Conservation (phyloP, 169 alveolate genomes). For the Plasmodium fragile region DNA sequence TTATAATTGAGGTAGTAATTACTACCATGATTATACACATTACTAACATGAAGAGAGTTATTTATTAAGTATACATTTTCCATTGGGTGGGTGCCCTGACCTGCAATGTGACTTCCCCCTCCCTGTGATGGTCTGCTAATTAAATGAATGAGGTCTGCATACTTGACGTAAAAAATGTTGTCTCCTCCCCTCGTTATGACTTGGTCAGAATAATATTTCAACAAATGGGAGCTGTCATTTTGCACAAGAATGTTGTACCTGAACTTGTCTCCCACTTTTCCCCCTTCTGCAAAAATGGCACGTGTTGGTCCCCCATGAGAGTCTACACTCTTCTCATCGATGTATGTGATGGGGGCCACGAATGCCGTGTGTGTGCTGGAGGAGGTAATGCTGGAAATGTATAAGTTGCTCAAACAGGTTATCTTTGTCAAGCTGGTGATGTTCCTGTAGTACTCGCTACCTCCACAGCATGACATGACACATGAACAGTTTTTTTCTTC, state of each 20-base stretch:
- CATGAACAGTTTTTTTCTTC: background rate
- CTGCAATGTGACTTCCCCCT: background rate
- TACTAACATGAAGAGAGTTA: background rate
- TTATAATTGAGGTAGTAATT: background rate
- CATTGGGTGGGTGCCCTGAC: background rate
- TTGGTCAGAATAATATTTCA: constrained; percentile 19
- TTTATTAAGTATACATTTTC: constrained; percentile 7
- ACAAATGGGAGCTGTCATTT: background rate
- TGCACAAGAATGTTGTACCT: constrained; percentile 10
- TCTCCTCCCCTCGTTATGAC: constrained; percentile 63
- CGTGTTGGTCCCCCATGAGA: background rate
- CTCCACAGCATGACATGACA: background rate
- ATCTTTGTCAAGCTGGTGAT: constrained; percentile 24
- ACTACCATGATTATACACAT: background rate
- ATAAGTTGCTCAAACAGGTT: constrained; percentile 29
- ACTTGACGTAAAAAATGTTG: constrained; percentile 52
- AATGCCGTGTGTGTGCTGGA: constrained; percentile 63
- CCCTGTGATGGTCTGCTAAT: background rate
- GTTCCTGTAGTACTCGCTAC: constrained; percentile 14
- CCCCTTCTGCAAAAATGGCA: background rate
- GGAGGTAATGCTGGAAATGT: constrained; percentile 37
- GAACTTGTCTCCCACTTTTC: constrained; percentile 18
- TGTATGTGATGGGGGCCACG: constrained; percentile 40
- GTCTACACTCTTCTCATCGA: background rate
- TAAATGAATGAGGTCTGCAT: constrained; percentile 16